These are phyloP conservation scores for Prunus salicina DNA, from an alignment of 306 rosid genomes.

Conservation along the genomic window DNA sequence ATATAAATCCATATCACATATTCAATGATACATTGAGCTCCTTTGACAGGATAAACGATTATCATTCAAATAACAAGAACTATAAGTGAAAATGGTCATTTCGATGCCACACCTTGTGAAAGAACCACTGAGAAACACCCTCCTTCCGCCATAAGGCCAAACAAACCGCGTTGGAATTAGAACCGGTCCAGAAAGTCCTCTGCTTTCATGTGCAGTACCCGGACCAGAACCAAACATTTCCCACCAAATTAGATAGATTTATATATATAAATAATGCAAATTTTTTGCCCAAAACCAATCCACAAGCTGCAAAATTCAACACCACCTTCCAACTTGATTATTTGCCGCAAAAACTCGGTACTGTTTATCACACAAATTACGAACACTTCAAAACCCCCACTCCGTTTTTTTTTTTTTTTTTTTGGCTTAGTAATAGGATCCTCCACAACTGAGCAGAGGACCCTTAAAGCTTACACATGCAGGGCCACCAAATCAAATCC, in stretches of 20 bases:
- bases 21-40: not conserved
- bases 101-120: constrained; percentile 53
- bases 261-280: not conserved
- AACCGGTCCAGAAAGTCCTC: constrained; percentile 46
- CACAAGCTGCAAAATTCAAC: constrained; percentile 15
- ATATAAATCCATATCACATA: constrained; percentile 23
- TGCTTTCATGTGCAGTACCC: constrained; percentile 42
- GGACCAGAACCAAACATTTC: constrained; percentile 62
- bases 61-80: not conserved
- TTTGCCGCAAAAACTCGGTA: constrained; percentile 12
- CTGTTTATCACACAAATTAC: constrained; percentile 11
- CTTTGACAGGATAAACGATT: not conserved
- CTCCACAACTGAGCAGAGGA: constrained; percentile 72
- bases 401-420: not conserved
- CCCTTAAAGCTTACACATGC: constrained; percentile 63
- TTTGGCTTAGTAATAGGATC: constrained; percentile 39
- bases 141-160: constrained; percentile 81
- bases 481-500: constrained; percentile 28
- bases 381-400: not conserved
- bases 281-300: not conserved
- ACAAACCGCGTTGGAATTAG: constrained; percentile 56
- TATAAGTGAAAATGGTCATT: constrained; percentile 2
- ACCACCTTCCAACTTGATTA: constrained; percentile 17
- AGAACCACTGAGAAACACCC: constrained; percentile 66
- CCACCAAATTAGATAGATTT: constrained; percentile 20